Evolutionary conservation across 2,329 filamentous ascomycete species (phyloP).

Genomic region (Thielaviopsis musarum): DNA sequence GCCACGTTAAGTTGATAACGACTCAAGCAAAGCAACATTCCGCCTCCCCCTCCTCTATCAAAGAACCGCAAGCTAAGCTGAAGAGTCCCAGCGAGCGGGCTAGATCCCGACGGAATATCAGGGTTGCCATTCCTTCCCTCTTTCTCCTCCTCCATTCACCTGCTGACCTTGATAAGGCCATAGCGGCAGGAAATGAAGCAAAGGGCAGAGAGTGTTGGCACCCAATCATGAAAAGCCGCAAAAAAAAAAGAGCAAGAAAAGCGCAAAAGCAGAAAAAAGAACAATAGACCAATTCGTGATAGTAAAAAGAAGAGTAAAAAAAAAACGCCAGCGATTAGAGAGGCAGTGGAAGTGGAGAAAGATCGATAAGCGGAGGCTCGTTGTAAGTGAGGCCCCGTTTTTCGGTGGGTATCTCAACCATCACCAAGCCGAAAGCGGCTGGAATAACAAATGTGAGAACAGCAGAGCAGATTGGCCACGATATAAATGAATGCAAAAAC

Average conservation of each 20-base stretch:
- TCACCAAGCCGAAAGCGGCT: neutral
- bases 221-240: neutral
- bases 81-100: neutral
- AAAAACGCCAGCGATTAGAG: neutral
- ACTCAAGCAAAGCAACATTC: no score
- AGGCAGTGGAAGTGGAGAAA: neutral
- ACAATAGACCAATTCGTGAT: neutral
- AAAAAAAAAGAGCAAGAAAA: neutral
- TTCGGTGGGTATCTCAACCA: neutral
- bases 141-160: neutral
- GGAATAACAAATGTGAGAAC: constrained; percentile 6
- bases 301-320: neutral
- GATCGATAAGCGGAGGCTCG: neutral
- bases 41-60: no score
- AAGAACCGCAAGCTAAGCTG: no score
- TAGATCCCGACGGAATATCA: neutral
- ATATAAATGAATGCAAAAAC: constrained; percentile 1
- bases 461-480: neutral
- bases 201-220: neutral
- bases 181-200: neutral
- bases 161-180: neutral
- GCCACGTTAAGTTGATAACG: no score
- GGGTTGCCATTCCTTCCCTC: neutral
- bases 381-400: neutral
- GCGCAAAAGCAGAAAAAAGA: neutral